phyloP scores from a whole-genome alignment of 2,329 filamentous ascomycete genomes.

The Phaeosphaeria sp. region DNA sequence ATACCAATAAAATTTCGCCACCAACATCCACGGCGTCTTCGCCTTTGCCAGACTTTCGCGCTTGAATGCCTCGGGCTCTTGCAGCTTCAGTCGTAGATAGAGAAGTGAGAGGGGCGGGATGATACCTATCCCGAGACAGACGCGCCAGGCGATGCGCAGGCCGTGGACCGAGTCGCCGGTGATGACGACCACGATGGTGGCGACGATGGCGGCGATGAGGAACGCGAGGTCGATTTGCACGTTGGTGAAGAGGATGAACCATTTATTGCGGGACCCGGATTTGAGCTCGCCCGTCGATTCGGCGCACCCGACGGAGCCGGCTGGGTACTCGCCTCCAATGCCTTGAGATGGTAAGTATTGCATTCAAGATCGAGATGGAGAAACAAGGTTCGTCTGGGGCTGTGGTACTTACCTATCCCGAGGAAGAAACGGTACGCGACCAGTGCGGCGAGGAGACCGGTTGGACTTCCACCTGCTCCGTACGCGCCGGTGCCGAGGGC shows the following conservation, averaged over 20 bases:
- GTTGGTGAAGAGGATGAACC: slow-evolving; percentile 85
- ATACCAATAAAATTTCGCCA: slow-evolving; percentile 63
- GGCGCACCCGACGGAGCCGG: slow-evolving; percentile 81
- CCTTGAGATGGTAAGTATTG: slow-evolving; percentile 41
- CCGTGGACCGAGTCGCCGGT: slow-evolving; percentile 60
- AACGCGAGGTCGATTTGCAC: slow-evolving; percentile 87
- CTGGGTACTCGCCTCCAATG: slow-evolving; percentile 84
- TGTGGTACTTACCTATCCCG: slow-evolving; percentile 50
- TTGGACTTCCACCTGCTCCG: slow-evolving; percentile 69
- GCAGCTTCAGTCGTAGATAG: slow-evolving; percentile 63
- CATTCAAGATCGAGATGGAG: not conserved
- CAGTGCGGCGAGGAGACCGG: slow-evolving; percentile 78
- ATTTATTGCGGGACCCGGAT: slow-evolving; percentile 79
- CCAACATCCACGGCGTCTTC: slow-evolving; percentile 49
- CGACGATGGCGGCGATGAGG: slow-evolving; percentile 79
- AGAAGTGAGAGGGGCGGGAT: slow-evolving; percentile 61
- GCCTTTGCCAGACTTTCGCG: slow-evolving; percentile 55
- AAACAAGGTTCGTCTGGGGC: not conserved
- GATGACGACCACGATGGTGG: slow-evolving; percentile 66
- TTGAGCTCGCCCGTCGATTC: slow-evolving; percentile 86
- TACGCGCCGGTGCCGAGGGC: slow-evolving; percentile 80
- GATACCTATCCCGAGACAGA: slow-evolving; percentile 68
- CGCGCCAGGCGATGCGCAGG: slow-evolving; percentile 79
- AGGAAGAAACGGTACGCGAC: slow-evolving; percentile 86
- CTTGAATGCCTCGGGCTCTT: slow-evolving; percentile 62